A percentile compares a stretch with the other conserved stretches of the same genome.
These are phyloP conservation scores for Alternaria ethzedia DNA, from an alignment of 2,329 filamentous ascomycete species.

Conservation along the genomic window DNA sequence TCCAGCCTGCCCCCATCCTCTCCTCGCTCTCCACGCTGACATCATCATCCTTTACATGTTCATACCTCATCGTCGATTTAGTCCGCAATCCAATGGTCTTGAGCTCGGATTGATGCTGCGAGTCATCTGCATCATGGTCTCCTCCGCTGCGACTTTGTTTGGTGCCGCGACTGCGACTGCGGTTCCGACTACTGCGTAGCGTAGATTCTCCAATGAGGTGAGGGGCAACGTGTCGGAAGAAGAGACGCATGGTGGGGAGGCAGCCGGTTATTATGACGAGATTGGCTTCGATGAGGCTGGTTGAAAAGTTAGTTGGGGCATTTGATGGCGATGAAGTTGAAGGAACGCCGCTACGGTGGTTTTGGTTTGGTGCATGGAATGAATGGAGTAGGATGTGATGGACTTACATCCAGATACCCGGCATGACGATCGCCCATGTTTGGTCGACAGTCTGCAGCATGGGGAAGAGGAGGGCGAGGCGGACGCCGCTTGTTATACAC, in stretches of 20 bases:
- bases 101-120: slow-evolving; percentile 5
- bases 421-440: slow-evolving; percentile 22
- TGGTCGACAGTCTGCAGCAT: slow-evolving; percentile 16
- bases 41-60: slow-evolving; percentile 11
- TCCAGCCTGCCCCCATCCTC: background rate
- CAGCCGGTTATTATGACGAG: slow-evolving; percentile 52
- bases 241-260: slow-evolving; percentile 51
- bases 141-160: background rate
- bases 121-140: background rate
- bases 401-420: slow-evolving; percentile 19
- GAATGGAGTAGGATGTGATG: background rate
- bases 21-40: slow-evolving; percentile 20
- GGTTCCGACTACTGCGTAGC: slow-evolving; percentile 8
- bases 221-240: slow-evolving; percentile 49
- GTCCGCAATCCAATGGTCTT: slow-evolving; percentile 9
- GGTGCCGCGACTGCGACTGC: slow-evolving; percentile 3
- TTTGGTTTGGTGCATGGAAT: too few relatives aligned
- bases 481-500: slow-evolving; percentile 14
- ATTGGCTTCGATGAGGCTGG: slow-evolving; percentile 49
- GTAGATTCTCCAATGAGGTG: slow-evolving; percentile 16
- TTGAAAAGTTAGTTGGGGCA: too few relatives aligned
- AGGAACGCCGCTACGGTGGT: too few relatives aligned
- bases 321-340: too few relatives aligned
- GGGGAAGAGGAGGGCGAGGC: slow-evolving; percentile 9
- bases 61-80: background rate